Base-by-base conservation (phyloP, 108 stramenopile species). In the Parmales sp. region DNA sequence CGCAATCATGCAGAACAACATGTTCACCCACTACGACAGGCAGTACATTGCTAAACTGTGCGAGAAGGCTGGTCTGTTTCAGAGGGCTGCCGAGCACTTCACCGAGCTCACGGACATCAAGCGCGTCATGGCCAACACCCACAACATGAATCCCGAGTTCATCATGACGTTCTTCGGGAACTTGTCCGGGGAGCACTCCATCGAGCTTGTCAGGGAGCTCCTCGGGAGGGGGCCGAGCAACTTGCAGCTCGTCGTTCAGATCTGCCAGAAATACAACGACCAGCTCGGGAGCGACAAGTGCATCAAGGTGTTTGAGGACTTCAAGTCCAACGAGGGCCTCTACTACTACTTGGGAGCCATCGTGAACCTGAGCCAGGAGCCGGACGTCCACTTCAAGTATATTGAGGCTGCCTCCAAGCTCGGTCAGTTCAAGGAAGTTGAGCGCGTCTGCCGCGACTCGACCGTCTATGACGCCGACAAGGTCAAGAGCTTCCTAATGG, bases 41-140 rank as follows among this genome's bases (percentile, higher is more conserved):
- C 45, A 69, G 39, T 74, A 79, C 80, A 77, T 86, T 38, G 85
- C 83, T 43, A 76, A 72, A 63, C 76, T 86, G 28, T 84, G 83
- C 74, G 85, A 86, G 76, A 63, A 75, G 63, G 64, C 68, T 23
- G 83, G 85, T 6, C 82, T 86, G 38, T 78, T 65, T 66, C 81
- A 86, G 74, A 72, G 85, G 38, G 85, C 85, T 13, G 73, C 84
- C 37, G 83, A 86, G 82, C 80, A 83, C 65, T 85, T 81, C 83
- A 83, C 80, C 34, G 74, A 80, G 44, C 51, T 78, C 16, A 79
- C 51, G 1, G 85, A 86, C 80, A 83, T 86, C 75, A 86, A 86
- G 82, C 77, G 85, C 36, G 70, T 76, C 41, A 46, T 72, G 37
- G 50, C 72, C 23, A 68, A 69, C 72, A 64, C 76, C 38, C 75